phyloP scores from a whole-genome alignment of 345 rosid species.

The Acer campestre region DNA sequence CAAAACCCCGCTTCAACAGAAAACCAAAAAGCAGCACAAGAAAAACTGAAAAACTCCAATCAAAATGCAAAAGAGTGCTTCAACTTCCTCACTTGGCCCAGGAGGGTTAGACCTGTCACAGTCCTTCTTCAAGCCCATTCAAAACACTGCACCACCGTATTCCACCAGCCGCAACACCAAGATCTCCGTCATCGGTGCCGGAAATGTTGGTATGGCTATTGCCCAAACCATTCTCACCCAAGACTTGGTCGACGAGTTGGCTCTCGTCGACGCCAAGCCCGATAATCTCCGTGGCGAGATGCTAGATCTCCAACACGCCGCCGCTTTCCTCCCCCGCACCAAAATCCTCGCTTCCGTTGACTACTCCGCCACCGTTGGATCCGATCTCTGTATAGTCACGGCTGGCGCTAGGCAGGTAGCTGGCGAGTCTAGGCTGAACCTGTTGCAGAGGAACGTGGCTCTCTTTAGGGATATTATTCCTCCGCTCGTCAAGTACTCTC shows the following conservation, averaged over 20 bases:
- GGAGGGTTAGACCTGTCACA: slow-evolving; percentile 63
- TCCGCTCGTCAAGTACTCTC: slow-evolving; percentile 72
- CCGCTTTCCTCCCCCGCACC: slow-evolving; percentile 94
- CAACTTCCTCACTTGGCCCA: slow-evolving; percentile 64
- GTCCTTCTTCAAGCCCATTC: slow-evolving; percentile 75
- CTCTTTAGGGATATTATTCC: slow-evolving; percentile 75
- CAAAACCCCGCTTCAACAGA: not conserved
- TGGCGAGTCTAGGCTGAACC: slow-evolving; percentile 88
- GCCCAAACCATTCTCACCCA: slow-evolving; percentile 97
- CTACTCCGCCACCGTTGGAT: slow-evolving; percentile 63
- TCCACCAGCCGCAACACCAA: slow-evolving; percentile 63
- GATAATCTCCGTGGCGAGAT: slow-evolving; percentile 89
- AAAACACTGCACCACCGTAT: slow-evolving; percentile 51
- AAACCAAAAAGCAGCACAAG: not conserved
- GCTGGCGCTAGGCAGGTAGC: slow-evolving; percentile 87
- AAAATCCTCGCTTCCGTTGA: slow-evolving; percentile 75
- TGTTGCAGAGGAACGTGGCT: slow-evolving; percentile 78
- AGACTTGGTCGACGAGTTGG: slow-evolving; percentile 71
- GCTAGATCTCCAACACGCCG: slow-evolving; percentile 99
- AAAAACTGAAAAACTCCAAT: not conserved
- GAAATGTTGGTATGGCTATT: slow-evolving; percentile 97
- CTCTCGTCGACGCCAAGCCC: slow-evolving; percentile 66
- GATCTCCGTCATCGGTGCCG: slow-evolving; percentile 81
- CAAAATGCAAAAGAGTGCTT: slow-evolving; percentile 50
- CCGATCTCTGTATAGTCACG: slow-evolving; percentile 88